phyloP scores from a whole-genome alignment of 1,284 basidiomycete genomes.

The Phylloboletellus chloephorus region DNA sequence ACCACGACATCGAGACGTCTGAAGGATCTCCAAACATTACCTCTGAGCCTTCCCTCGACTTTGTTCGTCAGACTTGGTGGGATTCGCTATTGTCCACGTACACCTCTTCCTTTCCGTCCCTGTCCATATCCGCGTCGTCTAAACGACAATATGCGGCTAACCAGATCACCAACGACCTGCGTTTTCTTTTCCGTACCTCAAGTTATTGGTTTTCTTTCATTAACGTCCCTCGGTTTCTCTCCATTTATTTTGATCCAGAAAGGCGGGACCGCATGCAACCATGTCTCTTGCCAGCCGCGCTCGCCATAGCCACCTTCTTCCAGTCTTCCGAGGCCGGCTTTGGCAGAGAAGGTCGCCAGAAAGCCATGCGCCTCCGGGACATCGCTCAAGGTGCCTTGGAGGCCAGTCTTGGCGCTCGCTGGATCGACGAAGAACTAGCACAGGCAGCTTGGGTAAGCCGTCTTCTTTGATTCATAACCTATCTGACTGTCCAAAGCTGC shows the following conservation, averaged over 20 bases:
- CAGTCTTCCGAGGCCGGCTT: conserved; percentile 60
- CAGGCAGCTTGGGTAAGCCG: conserved; percentile 67
- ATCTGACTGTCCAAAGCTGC: conserved; percentile 39
- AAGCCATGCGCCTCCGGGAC: conserved; percentile 55
- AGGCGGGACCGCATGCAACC: conserved; percentile 59
- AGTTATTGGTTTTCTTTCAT: conserved; percentile 71
- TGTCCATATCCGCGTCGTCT: conserved; percentile 34
- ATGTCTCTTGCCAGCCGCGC: conserved; percentile 56
- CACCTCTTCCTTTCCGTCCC: conserved; percentile 31
- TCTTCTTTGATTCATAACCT: conserved; percentile 4
- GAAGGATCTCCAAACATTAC: conserved; percentile 31
- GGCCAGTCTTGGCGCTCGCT: conserved; percentile 60
- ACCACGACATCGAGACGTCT: conserved; percentile 32
- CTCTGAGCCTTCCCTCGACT: conserved; percentile 55
- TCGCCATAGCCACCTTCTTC: conserved; percentile 62
- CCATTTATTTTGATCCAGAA: conserved; percentile 49
- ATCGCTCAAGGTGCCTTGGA: conserved; percentile 67
- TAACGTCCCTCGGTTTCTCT: conserved; percentile 62
- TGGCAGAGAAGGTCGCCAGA: conserved; percentile 44
- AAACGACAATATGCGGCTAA: conserved; percentile 43
- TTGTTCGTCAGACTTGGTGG: conserved; percentile 72
- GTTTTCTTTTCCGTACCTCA: conserved; percentile 57
- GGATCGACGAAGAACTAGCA: conserved; percentile 65
- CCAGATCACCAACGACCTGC: conserved; percentile 52
- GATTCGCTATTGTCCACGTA: conserved; percentile 62